Conservation (phyloP, 345 rosid species). For the Dipteronia dyeriana region DNA sequence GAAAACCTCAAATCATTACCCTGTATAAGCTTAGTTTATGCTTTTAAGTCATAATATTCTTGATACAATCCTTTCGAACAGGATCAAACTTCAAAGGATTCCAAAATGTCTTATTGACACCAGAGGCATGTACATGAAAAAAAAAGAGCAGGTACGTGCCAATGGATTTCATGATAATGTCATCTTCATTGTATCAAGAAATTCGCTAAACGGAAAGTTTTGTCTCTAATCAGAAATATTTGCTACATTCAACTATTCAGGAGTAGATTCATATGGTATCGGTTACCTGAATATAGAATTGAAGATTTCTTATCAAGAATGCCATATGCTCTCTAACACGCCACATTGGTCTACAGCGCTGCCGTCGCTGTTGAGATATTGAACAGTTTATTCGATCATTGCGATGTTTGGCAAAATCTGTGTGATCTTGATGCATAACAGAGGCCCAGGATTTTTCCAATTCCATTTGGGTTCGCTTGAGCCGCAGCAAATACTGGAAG, state of each 20-base stretch:
- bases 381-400: constrained; percentile 54
- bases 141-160: neutral
- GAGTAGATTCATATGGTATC: neutral
- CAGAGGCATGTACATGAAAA: neutral
- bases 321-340: constrained; percentile 98
- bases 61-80: neutral
- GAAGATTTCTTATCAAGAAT: constrained; percentile 92
- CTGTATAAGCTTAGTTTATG: neutral
- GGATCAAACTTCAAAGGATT: neutral
- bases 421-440: constrained; percentile 95
- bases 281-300: constrained; percentile 90
- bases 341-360: constrained; percentile 89
- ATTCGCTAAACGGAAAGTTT: neutral
- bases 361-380: constrained; percentile 68
- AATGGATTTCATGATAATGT: neutral
- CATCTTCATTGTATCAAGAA: neutral
- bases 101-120: neutral
- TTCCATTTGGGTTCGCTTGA: constrained; percentile 94
- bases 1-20: constrained; percentile 5
- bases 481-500: constrained; percentile 87
- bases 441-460: constrained; percentile 99
- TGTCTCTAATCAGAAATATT: neutral
- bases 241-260: neutral
- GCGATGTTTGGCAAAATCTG: constrained; percentile 70
- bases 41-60: neutral